Evolutionary conservation across 805 yeast species (phyloP).

Genomic region (Spathaspora gorwiae): DNA sequence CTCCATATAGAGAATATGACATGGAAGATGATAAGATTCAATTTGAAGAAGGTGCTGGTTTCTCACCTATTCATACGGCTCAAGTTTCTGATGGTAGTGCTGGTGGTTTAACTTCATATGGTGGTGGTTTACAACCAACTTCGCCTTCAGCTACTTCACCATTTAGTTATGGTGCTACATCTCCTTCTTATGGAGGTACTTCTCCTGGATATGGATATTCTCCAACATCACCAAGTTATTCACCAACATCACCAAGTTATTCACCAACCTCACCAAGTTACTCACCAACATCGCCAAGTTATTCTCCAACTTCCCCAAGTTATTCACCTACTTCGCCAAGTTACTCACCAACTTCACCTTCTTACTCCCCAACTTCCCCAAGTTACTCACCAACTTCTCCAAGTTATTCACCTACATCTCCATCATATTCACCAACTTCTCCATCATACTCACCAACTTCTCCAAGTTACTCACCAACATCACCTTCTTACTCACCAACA

Average conservation of each 20-base stretch:
- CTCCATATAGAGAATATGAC: conserved; percentile 78
- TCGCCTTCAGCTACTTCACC: conserved; percentile 54
- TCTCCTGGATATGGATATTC: conserved; percentile 63
- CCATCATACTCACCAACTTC: conserved; percentile 69
- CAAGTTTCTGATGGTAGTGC: conserved; percentile 61
- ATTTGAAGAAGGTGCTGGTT: conserved; percentile 70
- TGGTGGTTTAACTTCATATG: conserved; percentile 87
- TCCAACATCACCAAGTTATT: conserved; percentile 60
- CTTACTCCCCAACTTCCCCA: conserved; percentile 78
- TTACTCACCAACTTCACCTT: conserved; percentile 77
- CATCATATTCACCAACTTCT: conserved; percentile 58
- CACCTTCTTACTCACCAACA: conserved; percentile 78
- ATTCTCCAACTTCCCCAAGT: conserved; percentile 69
- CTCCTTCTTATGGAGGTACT: conserved; percentile 50
- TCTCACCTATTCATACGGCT: conserved; percentile 93
- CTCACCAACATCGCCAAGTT: conserved; percentile 59
- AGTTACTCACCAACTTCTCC: conserved; percentile 68
- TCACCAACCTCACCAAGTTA: conserved; percentile 73
- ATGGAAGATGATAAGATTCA: conserved; percentile 57
- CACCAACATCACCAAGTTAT: conserved; percentile 78
- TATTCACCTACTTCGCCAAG: conserved; percentile 53
- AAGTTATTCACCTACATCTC: conserved; percentile 70
- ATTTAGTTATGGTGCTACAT: conserved; percentile 45
- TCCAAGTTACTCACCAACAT: conserved; percentile 57
- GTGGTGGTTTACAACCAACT: conserved; percentile 61